phyloP scores from a whole-genome alignment of 1,139 yeast genomes.

The Ogataea hybrid region DNA sequence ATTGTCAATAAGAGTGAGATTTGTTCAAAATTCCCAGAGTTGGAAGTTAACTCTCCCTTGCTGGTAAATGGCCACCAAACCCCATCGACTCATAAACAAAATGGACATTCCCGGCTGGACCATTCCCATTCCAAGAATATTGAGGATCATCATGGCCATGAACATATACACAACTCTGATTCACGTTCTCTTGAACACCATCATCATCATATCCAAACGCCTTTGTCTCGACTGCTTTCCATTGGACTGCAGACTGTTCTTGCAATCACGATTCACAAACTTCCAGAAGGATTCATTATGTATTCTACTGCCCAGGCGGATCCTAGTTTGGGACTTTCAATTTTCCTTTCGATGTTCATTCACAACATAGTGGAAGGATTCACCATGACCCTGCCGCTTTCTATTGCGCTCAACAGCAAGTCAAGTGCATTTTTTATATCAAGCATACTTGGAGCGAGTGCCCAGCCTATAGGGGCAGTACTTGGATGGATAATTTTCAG shows the following conservation, averaged over 20 bases:
- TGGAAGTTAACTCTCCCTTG: slow-evolving; percentile 32
- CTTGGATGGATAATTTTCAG: slow-evolving; percentile 60
- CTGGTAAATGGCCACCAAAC: slow-evolving; percentile 11
- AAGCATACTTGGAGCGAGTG: slow-evolving; percentile 70
- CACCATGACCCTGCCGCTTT: slow-evolving; percentile 88
- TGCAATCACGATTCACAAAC: slow-evolving; percentile 84
- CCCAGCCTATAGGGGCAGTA: slow-evolving; percentile 89
- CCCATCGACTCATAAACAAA: background rate
- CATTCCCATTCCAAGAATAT: background rate
- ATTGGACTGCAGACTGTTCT: slow-evolving; percentile 89
- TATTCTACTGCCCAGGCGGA: slow-evolving; percentile 77
- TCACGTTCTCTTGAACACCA: slow-evolving; percentile 41
- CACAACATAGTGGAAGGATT: slow-evolving; percentile 97
- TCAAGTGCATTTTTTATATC: slow-evolving; percentile 63
- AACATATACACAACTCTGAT: slow-evolving; percentile 20
- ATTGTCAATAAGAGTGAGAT: slow-evolving; percentile 26
- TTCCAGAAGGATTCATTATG: slow-evolving; percentile 93
- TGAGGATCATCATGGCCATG: slow-evolving; percentile 11
- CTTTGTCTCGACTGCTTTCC: slow-evolving; percentile 70
- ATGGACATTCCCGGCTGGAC: background rate
- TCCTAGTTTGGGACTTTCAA: slow-evolving; percentile 69
- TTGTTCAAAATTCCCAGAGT: slow-evolving; percentile 27
- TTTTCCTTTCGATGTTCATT: slow-evolving; percentile 77
- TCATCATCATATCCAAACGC: slow-evolving; percentile 80
- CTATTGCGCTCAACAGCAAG: slow-evolving; percentile 65